Evolutionary conservation across 2,329 filamentous ascomycete genomes (phyloP).

Genomic region (Trichoderma hamatum): DNA sequence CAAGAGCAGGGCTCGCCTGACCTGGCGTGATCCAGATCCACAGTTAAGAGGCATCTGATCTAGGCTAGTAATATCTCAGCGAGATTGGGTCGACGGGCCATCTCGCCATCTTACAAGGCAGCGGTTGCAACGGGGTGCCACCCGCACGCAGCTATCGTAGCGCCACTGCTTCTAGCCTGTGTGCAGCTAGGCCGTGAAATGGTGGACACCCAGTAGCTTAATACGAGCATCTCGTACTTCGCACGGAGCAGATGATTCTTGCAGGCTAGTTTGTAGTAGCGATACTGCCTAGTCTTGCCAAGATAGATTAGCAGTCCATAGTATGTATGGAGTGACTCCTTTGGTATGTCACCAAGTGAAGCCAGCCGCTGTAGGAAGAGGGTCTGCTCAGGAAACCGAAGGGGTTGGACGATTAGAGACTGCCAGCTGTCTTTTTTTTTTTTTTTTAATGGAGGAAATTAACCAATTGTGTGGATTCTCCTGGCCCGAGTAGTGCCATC

Average conservation of each 20-base stretch:
- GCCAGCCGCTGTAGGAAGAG: neutral
- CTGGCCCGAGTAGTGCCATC: neutral
- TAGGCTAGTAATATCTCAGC: constrained; percentile 27
- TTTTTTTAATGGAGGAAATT: neutral
- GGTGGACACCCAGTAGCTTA: neutral
- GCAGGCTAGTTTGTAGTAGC: neutral
- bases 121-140: constrained; percentile 26
- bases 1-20: constrained; percentile 21
- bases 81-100: constrained; percentile 31
- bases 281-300: neutral
- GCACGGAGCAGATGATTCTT: neutral
- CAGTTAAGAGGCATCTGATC: constrained; percentile 30
- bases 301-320: neutral
- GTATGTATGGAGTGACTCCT: constrained; percentile 1
- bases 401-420: neutral
- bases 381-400: neutral
- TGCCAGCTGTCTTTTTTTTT: neutral
- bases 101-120: constrained; percentile 25
- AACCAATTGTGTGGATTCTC: neutral
- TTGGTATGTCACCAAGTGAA: neutral
- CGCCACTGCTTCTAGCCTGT: constrained; percentile 14
- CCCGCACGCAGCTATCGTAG: constrained; percentile 23
- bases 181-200: neutral
- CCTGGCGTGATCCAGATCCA: constrained; percentile 32
- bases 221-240: neutral